Percentiles rank a stretch among this genome's conserved stretches.
Conservation (phyloP, 139 green algal species). For the Pleodorina starrii region DNA sequence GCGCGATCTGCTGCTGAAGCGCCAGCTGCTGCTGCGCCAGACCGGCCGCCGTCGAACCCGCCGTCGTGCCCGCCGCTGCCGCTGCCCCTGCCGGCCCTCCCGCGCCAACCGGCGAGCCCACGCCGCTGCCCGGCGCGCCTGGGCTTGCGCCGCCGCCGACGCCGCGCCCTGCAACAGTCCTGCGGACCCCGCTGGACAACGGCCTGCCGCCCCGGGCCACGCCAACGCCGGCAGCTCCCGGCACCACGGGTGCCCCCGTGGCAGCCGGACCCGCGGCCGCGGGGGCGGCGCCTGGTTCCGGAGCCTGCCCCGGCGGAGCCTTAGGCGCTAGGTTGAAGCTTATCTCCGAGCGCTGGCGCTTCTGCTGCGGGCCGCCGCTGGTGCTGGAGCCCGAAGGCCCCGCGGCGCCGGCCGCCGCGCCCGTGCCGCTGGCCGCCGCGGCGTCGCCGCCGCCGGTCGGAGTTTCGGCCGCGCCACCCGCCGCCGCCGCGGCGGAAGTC, state of each 20-base stretch:
- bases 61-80: neutral
- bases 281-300: neutral
- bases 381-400: neutral
- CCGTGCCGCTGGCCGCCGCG: neutral
- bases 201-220: neutral
- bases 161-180: neutral
- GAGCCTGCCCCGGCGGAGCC: neutral
- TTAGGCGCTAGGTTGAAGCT: conserved; percentile 28
- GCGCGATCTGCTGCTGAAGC: conserved; percentile 16
- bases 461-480: neutral
- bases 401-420: neutral
- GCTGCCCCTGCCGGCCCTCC: neutral
- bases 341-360: conserved; percentile 33
- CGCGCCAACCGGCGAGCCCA: neutral
- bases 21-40: neutral
- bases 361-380: conserved; percentile 6
- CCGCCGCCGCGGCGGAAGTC: neutral
- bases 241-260: neutral
- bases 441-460: neutral
- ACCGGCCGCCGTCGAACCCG: neutral
- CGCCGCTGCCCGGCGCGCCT: neutral
- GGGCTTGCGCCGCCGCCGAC: neutral
- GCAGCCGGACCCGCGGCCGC: neutral
- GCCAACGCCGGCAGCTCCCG: neutral
- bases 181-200: neutral